Evolutionary conservation across 2,329 filamentous ascomycete genomes (phyloP).

Genomic region (Arthroderma sp.): DNA sequence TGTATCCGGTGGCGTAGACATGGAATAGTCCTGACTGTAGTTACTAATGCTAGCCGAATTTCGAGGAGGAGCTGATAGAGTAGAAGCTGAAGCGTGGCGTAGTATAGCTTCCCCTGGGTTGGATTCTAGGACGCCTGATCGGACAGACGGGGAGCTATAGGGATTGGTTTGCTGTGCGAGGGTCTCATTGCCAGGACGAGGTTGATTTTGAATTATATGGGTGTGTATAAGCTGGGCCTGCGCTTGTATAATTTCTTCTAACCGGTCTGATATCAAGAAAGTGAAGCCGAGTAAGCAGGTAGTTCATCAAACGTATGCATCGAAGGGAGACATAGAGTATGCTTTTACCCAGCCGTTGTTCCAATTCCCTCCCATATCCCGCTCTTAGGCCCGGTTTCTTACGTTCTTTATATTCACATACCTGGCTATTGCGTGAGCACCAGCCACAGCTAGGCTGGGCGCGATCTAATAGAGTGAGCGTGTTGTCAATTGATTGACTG

Average conservation of each 20-base stretch:
- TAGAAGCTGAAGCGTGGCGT: conserved; percentile 44
- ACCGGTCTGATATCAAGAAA: conserved; percentile 35
- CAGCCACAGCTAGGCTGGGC: conserved; percentile 53
- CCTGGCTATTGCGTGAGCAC: conserved; percentile 54
- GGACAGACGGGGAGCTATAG: conserved; percentile 37
- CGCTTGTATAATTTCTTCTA: conserved; percentile 52
- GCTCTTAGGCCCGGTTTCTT: conserved; percentile 55
- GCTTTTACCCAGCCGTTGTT: conserved; percentile 46
- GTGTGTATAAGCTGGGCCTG: conserved; percentile 55
- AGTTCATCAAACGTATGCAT: background rate
- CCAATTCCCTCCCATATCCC: conserved; percentile 59
- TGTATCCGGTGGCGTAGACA: conserved; percentile 24
- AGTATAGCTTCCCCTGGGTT: conserved; percentile 49
- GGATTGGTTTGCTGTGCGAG: background rate
- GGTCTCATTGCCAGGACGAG: background rate
- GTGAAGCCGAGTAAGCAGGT: background rate
- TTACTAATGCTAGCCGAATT: conserved; percentile 29
- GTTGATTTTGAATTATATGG: conserved; percentile 28
- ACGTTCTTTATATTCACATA: conserved; percentile 56
- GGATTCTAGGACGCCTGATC: conserved; percentile 39
- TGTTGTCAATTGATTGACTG: background rate
- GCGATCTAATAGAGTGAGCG: conserved; percentile 26
- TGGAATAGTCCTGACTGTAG: conserved; percentile 36
- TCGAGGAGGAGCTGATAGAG: conserved; percentile 35
- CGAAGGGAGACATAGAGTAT: conserved; percentile 1